A percentile compares a stretch with the other conserved stretches of the same genome.
Conservation (phyloP, 2,329 filamentous ascomycete species). For the Verruconis gallopava region DNA sequence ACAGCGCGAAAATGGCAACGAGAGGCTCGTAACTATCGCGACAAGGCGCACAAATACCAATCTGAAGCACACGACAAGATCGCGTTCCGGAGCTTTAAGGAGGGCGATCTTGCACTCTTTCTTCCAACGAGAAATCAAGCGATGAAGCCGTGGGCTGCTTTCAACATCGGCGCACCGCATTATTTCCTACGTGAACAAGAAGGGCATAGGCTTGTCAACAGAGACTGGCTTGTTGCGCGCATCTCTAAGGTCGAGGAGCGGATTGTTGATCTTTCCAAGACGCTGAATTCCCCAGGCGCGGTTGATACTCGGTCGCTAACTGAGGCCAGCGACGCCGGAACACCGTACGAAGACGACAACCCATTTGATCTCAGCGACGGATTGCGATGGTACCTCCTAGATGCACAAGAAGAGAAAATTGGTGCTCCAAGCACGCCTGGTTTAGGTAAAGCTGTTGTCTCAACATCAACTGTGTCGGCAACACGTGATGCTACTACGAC, state of each 20-base stretch:
- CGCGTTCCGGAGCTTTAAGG: constrained; percentile 88
- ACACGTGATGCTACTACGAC: constrained; percentile 27
- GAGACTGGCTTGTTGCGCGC: constrained; percentile 93
- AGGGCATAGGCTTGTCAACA: constrained; percentile 64
- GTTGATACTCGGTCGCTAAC: constrained; percentile 32
- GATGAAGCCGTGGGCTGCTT: constrained; percentile 91
- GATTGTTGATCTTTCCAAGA: constrained; percentile 81
- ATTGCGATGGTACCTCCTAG: constrained; percentile 88
- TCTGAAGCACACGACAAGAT: constrained; percentile 92
- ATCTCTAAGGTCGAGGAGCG: constrained; percentile 86
- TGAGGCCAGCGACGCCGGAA: constrained; percentile 39
- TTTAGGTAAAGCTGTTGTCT: constrained; percentile 80
- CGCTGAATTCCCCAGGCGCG: constrained; percentile 41
- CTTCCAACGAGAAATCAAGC: constrained; percentile 88
- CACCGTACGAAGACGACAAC: constrained; percentile 72
- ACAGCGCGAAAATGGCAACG: constrained; percentile 88
- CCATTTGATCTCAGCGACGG: constrained; percentile 94
- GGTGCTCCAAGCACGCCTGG: constrained; percentile 82
- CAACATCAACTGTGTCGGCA: constrained; percentile 74
- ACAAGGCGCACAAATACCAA: constrained; percentile 68
- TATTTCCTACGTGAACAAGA: constrained; percentile 95
- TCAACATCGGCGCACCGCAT: constrained; percentile 94
- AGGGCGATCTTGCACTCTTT: constrained; percentile 88
- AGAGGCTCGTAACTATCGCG: constrained; percentile 74
- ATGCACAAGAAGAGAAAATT: constrained; percentile 85